Evolutionary conservation across 2,329 filamentous ascomycete species (phyloP), one percentile per base, ranked within the genome.

Genomic region (Penicillium sp.): DNA sequence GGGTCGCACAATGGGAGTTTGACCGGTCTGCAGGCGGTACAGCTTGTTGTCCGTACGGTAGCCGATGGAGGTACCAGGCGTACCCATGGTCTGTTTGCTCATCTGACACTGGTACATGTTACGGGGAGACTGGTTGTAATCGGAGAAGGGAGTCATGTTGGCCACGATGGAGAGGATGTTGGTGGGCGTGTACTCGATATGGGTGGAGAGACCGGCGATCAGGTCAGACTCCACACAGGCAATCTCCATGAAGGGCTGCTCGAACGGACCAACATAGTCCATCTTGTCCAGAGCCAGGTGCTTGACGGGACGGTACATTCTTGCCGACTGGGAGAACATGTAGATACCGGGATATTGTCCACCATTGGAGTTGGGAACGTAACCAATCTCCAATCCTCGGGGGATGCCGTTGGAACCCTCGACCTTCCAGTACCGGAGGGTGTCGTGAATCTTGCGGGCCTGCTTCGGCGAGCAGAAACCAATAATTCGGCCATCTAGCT

Each of bases 31-130:
- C 40, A 99, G 76, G 57, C 89, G 85, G 74, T 99, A 99, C 63
- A 89, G 84, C 77, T 99, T 99, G 82, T 99, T 97, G 76, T 99
- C 94, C 44, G 92, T 95, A 68, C 94, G 86, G 74, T 95, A 89
- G 51, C 85, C 82, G 57, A 92, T 78, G 2, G 92, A 88, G 7
- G 92, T 89, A 51, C 88, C 92, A 3, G 92, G 91, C 22, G 94
- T 97, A 72, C 94, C 94, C 94, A 99, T 99, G 0, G 92, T 92
- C 77, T 99, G 94, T 72, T 99, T 99, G 76, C 90, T 91, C 94
- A 97, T 97, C 79, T 97, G 94, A 76, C 92, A 96, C 70, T 95
- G 90, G 71, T 97, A 99, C 92, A 97, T 97, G 75, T 99, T 99
- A 81, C 94, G 82, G 1, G 94, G 94, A 13, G 92, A 96, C 73